phyloP scores from a whole-genome alignment of 176 grass and related monocot genomes.

The Rhynchospora tenuis region DNA sequence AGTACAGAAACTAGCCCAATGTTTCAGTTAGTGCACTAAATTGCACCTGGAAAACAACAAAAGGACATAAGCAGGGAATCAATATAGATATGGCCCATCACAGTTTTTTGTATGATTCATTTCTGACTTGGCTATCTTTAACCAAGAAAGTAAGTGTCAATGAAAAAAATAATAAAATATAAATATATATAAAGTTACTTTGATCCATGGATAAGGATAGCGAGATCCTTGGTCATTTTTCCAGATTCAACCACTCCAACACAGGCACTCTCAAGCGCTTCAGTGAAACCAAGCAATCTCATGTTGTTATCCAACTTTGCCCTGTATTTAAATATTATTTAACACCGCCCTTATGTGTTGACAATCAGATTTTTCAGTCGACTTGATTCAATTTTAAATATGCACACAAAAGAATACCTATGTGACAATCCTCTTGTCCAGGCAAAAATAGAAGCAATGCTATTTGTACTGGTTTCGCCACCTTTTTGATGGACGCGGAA shows the following conservation, averaged over 20 bases:
- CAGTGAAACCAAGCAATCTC: conserved; percentile 45
- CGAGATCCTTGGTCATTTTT: conserved; percentile 87
- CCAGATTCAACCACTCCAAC: conserved; percentile 61
- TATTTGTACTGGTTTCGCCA: conserved; percentile 80
- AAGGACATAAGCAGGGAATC: not conserved
- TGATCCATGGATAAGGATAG: conserved; percentile 55
- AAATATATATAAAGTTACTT: conserved; percentile 27
- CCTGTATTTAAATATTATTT: conserved; percentile 23
- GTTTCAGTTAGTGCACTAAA: not conserved
- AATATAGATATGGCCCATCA: not conserved
- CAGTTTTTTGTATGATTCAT: not conserved
- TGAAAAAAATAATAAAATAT: not conserved
- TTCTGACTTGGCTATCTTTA: not conserved
- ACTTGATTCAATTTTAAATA: not conserved
- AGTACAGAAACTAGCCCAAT: not conserved
- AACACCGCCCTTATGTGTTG: not conserved
- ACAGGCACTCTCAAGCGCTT: conserved; percentile 59
- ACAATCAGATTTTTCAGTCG: not conserved
- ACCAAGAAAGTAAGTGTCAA: not conserved
- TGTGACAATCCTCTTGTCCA: conserved; percentile 65
- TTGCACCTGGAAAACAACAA: not conserved
- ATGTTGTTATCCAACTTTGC: conserved; percentile 54
- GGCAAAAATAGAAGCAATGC: conserved; percentile 81
- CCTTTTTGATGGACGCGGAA: conserved; percentile 59
- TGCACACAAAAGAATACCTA: conserved; percentile 35